Base-by-base conservation (phyloP, 2,329 filamentous ascomycete species). In the Allantophomopsis cytisporea region DNA sequence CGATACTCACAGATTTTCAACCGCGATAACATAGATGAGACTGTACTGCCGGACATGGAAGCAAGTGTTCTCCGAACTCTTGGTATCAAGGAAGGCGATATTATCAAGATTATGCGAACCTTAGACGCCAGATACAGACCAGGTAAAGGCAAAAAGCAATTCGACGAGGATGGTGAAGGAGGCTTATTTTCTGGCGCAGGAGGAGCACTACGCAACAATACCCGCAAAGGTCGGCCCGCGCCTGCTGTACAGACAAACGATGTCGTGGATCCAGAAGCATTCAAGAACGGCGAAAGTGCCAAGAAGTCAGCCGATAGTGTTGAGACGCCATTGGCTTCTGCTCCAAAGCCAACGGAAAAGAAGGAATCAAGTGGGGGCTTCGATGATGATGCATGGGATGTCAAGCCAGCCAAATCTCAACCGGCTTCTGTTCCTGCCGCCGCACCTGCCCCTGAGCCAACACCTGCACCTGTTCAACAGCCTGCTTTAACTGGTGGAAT, bases 301-400 rank as follows among this genome's bases (percentile, higher is more conserved):
- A 38, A 46, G 12, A 51, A 55, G 21, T 48, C 57, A 10, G 52
- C 57, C 10, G 67, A 71, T 31, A 59, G 58, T 14, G 62, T 65
- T 39, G 55, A 65, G 17, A 70, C 71, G 23, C 64, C 73, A 1
- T 56, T 70, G 33, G 47, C 54, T 18, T 51, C 47, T 7, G 46
- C 44, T 20, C 54, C 57, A 36, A 57, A 64, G 12, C 57, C 63
- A 41, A 60, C 59, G 7, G 49, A 60, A 4, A 57, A 62, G 31
- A 64, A 69, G 31, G 68, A 72, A 43, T 63, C 64, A 38, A 59
- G 60, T 33, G 64, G 68, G 43, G 85, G 85, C 2, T 96, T 96
- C 53, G 91, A 98, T 38, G 91, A 96, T 54, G 86, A 96, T 64
- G 91, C 91, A 7, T 98, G 91, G 91, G 85, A 93, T 52, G 81